These are phyloP conservation scores for Coemansia sp. DNA, from an alignment of 192 early-diverging fungal genomes.

Conservation along the genomic window DNA sequence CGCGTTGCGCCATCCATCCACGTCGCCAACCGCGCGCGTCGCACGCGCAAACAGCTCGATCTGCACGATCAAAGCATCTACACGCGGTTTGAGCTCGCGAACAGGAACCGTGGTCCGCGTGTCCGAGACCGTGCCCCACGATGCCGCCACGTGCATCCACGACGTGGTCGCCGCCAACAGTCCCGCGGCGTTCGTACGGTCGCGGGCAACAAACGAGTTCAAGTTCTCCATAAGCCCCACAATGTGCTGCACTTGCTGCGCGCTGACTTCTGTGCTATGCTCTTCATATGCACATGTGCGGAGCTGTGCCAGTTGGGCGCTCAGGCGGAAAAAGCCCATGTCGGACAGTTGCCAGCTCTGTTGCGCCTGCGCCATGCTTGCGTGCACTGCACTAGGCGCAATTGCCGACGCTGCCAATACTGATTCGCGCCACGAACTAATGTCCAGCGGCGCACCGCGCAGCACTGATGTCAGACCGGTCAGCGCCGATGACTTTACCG, in stretches of 20 bases:
- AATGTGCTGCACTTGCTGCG: constrained; percentile 40
- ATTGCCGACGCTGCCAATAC: not conserved
- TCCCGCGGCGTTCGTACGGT: constrained; percentile 31
- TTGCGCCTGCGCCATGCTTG: constrained; percentile 3
- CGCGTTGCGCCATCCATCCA: constrained; percentile 25
- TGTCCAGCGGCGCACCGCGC: constrained; percentile 23
- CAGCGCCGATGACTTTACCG: not conserved
- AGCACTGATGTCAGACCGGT: constrained; percentile 23
- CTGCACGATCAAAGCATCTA: constrained; percentile 18
- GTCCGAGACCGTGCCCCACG: constrained; percentile 13
- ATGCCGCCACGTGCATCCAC: constrained; percentile 32
- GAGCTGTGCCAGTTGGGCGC: constrained; percentile 36
- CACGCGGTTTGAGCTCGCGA: constrained; percentile 18
- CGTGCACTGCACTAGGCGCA: constrained; percentile 9
- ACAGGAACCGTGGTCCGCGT: not conserved
- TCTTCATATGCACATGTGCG: constrained; percentile 30
- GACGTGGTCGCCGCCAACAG: constrained; percentile 21
- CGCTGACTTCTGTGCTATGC: constrained; percentile 33
- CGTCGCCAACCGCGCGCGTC: constrained; percentile 16
- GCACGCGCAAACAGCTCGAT: constrained; percentile 25
- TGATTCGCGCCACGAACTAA: constrained; percentile 22
- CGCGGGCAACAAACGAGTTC: constrained; percentile 14
- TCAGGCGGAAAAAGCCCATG: constrained; percentile 36
- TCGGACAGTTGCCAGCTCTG: constrained; percentile 30
- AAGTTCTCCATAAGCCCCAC: constrained; percentile 30